Evolutionary conservation across 306 rosid species (phyloP), one percentile per base, ranked within the genome.

Genomic region (Vigna mungo): DNA sequence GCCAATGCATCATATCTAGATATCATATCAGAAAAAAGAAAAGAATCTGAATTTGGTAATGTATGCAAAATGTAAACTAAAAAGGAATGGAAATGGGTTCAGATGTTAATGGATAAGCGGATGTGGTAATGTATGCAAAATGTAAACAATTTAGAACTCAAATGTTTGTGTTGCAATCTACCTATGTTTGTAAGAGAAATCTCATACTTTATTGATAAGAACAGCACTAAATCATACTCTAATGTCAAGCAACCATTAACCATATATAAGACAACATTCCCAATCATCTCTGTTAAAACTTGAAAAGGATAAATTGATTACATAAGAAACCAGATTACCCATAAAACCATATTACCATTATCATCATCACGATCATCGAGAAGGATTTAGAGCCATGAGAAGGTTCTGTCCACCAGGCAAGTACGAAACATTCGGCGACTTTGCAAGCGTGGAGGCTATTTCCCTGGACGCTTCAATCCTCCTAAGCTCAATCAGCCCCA

Each of bases 401-500:
- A 94, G 47, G 81, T 83, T 83, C 87, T 83, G 58, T 25, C 89
- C 89, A 13, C 87, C 89, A 3, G 89, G 89, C 37, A 94, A 84
- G 88, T 94, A 94, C 11, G 93, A 51, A 1, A 94, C 97, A 60
- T 95, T 92, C 1, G 97, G 96, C 18, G 98, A 84, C 85, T 87
- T 92, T 1, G 98, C 89, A 21, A 95, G 80, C 1, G 98, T 95
- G 11, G 83, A 36, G 0, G 97, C 97, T 15, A 92, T 85, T 73
- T 95, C 98, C 87, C 96, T 88, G 1, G 96, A 85, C 0, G 98
- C 98, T 82, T 95, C 98, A 17, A 95, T 95, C 87, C 89, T 87
- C 84, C 98, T 77, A 0, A 95, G 90, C 68, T 95, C 96, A 58
- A 92, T 92, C 71, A 95, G 75, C 2, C 93, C 98, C 72, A 59